Conservation (phyloP, 257 asterid species). For the Cinchona pubescens region DNA sequence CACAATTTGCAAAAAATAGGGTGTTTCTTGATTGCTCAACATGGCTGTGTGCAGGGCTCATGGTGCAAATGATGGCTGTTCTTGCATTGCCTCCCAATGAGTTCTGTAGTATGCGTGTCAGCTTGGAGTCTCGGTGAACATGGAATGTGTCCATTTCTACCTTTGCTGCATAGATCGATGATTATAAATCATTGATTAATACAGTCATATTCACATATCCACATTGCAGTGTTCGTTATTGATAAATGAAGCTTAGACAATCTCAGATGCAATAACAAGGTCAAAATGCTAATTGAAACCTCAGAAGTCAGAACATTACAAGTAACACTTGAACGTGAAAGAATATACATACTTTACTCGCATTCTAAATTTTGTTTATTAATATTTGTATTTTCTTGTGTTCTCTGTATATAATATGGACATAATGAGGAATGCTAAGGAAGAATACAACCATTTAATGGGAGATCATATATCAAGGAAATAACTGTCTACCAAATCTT, state of each 20-base stretch:
- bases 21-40: constrained; percentile 95
- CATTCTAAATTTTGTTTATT: neutral
- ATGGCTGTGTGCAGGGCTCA: constrained; percentile 91
- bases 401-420: neutral
- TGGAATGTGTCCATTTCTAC: constrained; percentile 82
- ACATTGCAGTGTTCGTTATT: neutral
- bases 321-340: neutral
- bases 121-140: constrained; percentile 91
- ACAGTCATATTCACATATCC: neutral
- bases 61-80: constrained; percentile 86
- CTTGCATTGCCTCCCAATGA: constrained; percentile 90
- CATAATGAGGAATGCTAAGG: neutral
- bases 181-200: neutral
- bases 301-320: neutral
- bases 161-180: constrained; percentile 55
- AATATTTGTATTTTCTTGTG: neutral
- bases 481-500: neutral
- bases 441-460: neutral
- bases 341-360: neutral
- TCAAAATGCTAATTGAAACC: neutral
- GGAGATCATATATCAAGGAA: neutral
- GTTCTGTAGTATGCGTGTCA: constrained; percentile 83
- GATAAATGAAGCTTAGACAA: neutral
- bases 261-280: neutral
- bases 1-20: constrained; percentile 89